Evolutionary conservation across 495 filamentous ascomycete species (phyloP), one percentile per base, ranked within the genome.

Genomic region (Aspergillus panamensis): DNA sequence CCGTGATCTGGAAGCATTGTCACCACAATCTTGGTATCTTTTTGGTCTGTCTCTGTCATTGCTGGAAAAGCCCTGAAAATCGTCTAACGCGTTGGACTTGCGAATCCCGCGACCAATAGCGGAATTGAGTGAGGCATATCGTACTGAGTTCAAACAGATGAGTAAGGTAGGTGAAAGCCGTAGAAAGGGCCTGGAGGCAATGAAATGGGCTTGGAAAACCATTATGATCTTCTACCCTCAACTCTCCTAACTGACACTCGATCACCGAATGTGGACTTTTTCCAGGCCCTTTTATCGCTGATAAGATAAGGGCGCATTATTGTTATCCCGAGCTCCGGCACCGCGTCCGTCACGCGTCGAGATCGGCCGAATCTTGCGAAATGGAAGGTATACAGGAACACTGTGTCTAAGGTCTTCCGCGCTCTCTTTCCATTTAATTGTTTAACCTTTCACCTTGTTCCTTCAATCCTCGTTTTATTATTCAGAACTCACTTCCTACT

Each of bases 51-150:
- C 42, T 12, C 17, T 29, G 20, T 17, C 52, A 12, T 39, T 8
- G 49, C 30, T 48, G 14, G 43, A 20, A 4, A 29, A 32, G 31
- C 16, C 39, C 20, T 39, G 49, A 4, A 30, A 31, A 9, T 54
- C 58, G 25, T 57, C 61, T 33, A 51, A 33, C 12, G 61, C 48
- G 5, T 66, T 65, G 17, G 77, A 78, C 55, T 73, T 71, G 51
- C 75, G 73, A 47, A 81, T 74, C 6, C 80, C 82, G 17, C 78
- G 74, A 29, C 72, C 74, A 62, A 85, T 84, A 29, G 82, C 80
- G 12, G 79, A 80, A 47, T 75, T 82, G 49, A 82, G 70, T n/a
- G 82, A 84, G 31, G 78, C 79, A 64, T 77, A 55, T 51, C 79
- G 74, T 45, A 55, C 45, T 14, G 50, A 52, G 37, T 49, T 56